Evolutionary conservation across 1,284 basidiomycete genomes (phyloP).

Genomic region (Ustilago bromivora): DNA sequence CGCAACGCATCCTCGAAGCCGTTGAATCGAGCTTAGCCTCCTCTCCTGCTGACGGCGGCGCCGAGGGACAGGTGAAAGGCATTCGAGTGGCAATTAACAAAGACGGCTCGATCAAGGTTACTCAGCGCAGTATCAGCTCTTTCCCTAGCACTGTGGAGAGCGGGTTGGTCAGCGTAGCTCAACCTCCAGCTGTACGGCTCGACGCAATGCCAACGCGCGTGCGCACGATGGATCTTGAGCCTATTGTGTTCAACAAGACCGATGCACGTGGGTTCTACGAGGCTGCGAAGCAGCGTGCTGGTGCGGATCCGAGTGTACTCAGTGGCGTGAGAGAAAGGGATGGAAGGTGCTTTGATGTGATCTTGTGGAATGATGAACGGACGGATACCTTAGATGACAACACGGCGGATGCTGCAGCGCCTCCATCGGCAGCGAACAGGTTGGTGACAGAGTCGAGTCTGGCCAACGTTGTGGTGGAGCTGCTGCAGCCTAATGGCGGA

Average conservation of each 20-base stretch:
- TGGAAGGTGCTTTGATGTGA: conserved; percentile 43
- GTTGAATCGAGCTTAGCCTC: conserved; percentile 25
- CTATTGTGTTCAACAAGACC: conserved; percentile 56
- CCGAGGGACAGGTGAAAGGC: conserved; percentile 27
- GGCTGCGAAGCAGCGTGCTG: conserved; percentile 39
- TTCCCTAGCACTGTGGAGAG: conserved; percentile 30
- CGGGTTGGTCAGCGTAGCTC: conserved; percentile 1
- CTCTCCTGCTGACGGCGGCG: neutral
- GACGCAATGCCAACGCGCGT: conserved; percentile 41
- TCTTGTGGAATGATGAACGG: conserved; percentile 52
- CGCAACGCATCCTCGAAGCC: conserved; percentile 29
- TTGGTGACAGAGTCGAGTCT: conserved; percentile 48
- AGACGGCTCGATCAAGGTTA: conserved; percentile 35
- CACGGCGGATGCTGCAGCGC: neutral
- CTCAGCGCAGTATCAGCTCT: conserved; percentile 30
- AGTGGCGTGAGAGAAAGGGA: conserved; percentile 42
- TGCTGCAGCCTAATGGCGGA: conserved; percentile 7
- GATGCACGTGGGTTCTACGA: conserved; percentile 51
- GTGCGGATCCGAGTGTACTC: conserved; percentile 38
- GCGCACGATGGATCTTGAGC: conserved; percentile 44
- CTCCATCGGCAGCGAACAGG: neutral
- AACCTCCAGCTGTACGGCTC: conserved; percentile 32
- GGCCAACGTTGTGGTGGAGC: conserved; percentile 46
- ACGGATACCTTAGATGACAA: conserved; percentile 11
- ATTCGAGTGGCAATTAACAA: conserved; percentile 37